phyloP scores from a whole-genome alignment of 768 basidiomycete species.

The Leccinum pellstonianum region DNA sequence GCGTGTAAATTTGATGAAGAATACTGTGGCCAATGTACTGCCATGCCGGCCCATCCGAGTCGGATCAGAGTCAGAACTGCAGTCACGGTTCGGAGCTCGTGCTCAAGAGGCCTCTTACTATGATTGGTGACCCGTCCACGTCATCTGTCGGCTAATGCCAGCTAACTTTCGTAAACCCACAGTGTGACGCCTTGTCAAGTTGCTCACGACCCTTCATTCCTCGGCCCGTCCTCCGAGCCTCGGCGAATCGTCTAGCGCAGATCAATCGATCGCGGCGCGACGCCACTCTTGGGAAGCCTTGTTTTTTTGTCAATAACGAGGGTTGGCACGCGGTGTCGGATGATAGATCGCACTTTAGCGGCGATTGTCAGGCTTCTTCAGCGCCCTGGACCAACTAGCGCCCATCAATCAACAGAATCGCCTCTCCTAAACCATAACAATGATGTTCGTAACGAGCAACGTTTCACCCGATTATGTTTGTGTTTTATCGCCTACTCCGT shows the following conservation, averaged over 20 bases:
- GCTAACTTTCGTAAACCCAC: too few relatives aligned
- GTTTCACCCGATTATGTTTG: conserved; percentile 10
- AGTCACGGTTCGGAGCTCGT: not conserved
- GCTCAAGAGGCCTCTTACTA: not conserved
- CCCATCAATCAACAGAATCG: not conserved
- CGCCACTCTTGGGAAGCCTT: not conserved
- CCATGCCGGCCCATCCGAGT: not conserved
- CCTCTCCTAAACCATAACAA: not conserved
- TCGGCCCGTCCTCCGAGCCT: not conserved
- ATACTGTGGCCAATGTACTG: not conserved
- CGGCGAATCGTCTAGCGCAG: not conserved
- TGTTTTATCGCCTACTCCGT: conserved; percentile 8
- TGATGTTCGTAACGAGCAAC: not conserved
- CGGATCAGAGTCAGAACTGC: not conserved
- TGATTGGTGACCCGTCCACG: too few relatives aligned
- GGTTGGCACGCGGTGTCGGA: not conserved
- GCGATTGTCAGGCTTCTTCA: not conserved
- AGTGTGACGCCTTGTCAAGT: not conserved
- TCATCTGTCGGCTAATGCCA: too few relatives aligned
- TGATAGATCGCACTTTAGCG: not conserved
- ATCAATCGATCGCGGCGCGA: not conserved
- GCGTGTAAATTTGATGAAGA: not conserved
- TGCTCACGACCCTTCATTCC: not conserved
- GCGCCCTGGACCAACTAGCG: not conserved
- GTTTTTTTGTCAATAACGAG: not conserved